Conservation (phyloP, 2,329 filamentous ascomycete genomes). For the Venturiaceae sp. region DNA sequence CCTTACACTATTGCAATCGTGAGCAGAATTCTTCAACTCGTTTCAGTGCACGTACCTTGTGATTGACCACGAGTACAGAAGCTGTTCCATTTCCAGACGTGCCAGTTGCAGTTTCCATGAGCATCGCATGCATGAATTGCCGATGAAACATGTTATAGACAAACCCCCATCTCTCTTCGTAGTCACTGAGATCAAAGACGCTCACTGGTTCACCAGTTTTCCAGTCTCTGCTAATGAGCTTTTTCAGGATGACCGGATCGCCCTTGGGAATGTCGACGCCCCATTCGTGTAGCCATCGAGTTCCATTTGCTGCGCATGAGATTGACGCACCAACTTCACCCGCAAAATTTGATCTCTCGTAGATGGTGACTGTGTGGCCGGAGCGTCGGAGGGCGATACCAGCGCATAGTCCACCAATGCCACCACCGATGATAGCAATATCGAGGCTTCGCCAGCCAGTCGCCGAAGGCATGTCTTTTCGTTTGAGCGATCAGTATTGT, state of each 20-base stretch:
- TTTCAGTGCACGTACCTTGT: conserved; percentile 31
- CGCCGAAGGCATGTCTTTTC: not conserved
- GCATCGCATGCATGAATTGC: conserved; percentile 39
- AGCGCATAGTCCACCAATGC: conserved; percentile 15
- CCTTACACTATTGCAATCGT: conserved; percentile 26
- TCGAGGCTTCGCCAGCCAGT: conserved; percentile 6
- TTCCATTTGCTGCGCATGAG: conserved; percentile 51
- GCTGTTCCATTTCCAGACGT: conserved; percentile 32
- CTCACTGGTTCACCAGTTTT: conserved; percentile 25
- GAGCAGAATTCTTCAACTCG: not conserved
- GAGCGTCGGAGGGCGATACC: conserved; percentile 14
- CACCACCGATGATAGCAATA: conserved; percentile 15
- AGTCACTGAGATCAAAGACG: conserved; percentile 24
- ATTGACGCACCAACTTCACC: conserved; percentile 51
- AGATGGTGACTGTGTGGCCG: conserved; percentile 19
- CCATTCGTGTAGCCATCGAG: conserved; percentile 59
- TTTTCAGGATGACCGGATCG: conserved; percentile 25
- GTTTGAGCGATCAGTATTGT: too few relatives aligned
- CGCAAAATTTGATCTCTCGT: conserved; percentile 46
- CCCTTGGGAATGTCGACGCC: conserved; percentile 45
- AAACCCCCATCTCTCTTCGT: conserved; percentile 39
- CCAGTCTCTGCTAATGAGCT: conserved; percentile 26
- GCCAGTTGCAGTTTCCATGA: conserved; percentile 41
- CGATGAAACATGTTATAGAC: conserved; percentile 46
- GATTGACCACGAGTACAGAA: conserved; percentile 38